These are phyloP conservation scores for Atkinsonella texensis DNA, from an alignment of 2,329 filamentous ascomycete genomes.

Conservation along the genomic window DNA sequence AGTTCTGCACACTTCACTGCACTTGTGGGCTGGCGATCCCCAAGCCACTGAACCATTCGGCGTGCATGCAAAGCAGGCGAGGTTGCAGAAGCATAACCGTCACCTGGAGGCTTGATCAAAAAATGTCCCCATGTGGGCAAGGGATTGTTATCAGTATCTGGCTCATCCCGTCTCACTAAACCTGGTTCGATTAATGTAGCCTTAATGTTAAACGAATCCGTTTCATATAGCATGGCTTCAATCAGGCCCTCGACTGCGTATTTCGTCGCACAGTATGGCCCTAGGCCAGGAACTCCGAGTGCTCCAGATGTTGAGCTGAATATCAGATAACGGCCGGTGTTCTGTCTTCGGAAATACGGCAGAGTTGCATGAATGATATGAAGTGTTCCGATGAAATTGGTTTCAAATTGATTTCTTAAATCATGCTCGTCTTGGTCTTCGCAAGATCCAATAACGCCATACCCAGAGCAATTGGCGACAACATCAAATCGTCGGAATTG, in stretches of 20 bases:
- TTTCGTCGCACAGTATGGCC: constrained; percentile 93
- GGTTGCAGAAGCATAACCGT: constrained; percentile 65
- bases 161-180: constrained; percentile 76
- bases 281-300: constrained; percentile 83
- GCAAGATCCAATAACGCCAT: constrained; percentile 88
- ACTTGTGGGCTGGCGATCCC: constrained; percentile 83
- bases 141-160: constrained; percentile 40
- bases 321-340: constrained; percentile 74
- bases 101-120: constrained; percentile 72
- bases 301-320: constrained; percentile 90
- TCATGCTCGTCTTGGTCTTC: constrained; percentile 96
- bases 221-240: constrained; percentile 93
- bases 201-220: constrained; percentile 84
- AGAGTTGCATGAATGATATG: constrained; percentile 85
- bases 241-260: constrained; percentile 94
- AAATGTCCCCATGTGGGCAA: constrained; percentile 86
- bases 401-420: constrained; percentile 91
- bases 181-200: constrained; percentile 88
- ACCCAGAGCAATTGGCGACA: constrained; percentile 87
- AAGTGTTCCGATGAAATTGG: constrained; percentile 91
- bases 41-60: constrained; percentile 88
- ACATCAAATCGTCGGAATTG: constrained; percentile 77
- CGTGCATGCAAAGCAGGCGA: constrained; percentile 81
- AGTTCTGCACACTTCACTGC: constrained; percentile 87
- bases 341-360: constrained; percentile 72